A percentile compares a stretch with the other conserved stretches of the same genome.
Conservation (phyloP, 2,329 filamentous ascomycete species). For the Verruconis gallopava region DNA sequence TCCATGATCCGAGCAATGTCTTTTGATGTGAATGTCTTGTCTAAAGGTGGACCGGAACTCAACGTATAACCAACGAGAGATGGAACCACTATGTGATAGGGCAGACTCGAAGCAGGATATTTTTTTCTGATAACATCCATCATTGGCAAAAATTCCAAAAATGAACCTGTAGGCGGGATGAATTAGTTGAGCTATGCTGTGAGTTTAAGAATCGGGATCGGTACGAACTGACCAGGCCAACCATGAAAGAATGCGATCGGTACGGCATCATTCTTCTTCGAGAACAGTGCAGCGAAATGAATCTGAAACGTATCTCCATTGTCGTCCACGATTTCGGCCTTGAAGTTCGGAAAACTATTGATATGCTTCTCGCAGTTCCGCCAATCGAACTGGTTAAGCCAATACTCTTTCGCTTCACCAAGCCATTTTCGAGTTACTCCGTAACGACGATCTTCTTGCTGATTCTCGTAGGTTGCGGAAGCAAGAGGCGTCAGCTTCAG, state of each 20-base stretch:
- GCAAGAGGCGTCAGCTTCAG: neutral
- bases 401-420: slow-evolving; percentile 10
- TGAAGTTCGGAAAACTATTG: slow-evolving; percentile 12
- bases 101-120: slow-evolving; percentile 38
- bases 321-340: slow-evolving; percentile 9
- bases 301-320: slow-evolving; percentile 15
- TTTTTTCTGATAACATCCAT: slow-evolving; percentile 33
- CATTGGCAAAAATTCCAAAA: slow-evolving; percentile 43
- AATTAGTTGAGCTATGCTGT: too few species aligned
- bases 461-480: neutral
- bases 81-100: slow-evolving; percentile 45
- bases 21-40: slow-evolving; percentile 29
- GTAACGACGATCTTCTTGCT: neutral
- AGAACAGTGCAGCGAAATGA: slow-evolving; percentile 45
- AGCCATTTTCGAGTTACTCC: slow-evolving; percentile 8
- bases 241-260: slow-evolving; percentile 42
- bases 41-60: slow-evolving; percentile 34
- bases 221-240: slow-evolving; percentile 31
- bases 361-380: slow-evolving; percentile 10
- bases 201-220: neutral
- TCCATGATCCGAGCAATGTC: slow-evolving; percentile 35
- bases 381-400: slow-evolving; percentile 12
- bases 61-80: slow-evolving; percentile 43
- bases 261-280: slow-evolving; percentile 34
- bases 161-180: slow-evolving; percentile 20